phyloP scores from a whole-genome alignment of 2,329 filamentous ascomycete genomes.

The Stromatinia cepivora region DNA sequence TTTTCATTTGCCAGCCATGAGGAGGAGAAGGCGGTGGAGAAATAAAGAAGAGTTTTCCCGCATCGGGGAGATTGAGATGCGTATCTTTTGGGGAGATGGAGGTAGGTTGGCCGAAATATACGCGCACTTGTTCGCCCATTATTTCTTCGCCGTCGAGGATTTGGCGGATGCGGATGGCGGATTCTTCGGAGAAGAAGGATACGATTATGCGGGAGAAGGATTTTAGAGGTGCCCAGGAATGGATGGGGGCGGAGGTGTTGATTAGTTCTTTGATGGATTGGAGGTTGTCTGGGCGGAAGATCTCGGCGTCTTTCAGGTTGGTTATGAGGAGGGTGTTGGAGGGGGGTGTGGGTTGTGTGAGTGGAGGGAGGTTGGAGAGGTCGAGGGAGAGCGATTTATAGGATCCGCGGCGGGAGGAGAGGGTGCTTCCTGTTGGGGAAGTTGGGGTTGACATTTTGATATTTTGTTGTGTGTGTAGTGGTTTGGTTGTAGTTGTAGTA shows the following conservation, averaged over 20 bases:
- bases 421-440: conserved; percentile 28
- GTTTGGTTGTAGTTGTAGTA: neutral
- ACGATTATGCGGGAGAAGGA: conserved; percentile 80
- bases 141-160: conserved; percentile 74
- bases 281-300: conserved; percentile 74
- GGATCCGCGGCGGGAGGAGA: conserved; percentile 31
- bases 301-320: conserved; percentile 69
- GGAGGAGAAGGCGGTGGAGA: conserved; percentile 67
- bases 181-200: conserved; percentile 70
- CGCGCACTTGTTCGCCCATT: conserved; percentile 66
- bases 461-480: conserved; percentile 7
- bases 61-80: conserved; percentile 65
- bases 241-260: conserved; percentile 66
- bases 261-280: conserved; percentile 72
- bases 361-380: conserved; percentile 68
- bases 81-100: conserved; percentile 55
- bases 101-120: conserved; percentile 68
- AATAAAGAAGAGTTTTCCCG: conserved; percentile 73
- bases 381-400: conserved; percentile 64
- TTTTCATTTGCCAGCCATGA: conserved; percentile 66
- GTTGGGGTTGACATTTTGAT: conserved; percentile 17
- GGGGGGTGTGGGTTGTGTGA: conserved; percentile 69
- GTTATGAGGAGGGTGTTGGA: conserved; percentile 85
- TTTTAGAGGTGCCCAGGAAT: conserved; percentile 77
- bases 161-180: conserved; percentile 69